Evolutionary conservation across 148 eudicot genomes (phyloP).

Genomic region (Chenopodium formosanum): DNA sequence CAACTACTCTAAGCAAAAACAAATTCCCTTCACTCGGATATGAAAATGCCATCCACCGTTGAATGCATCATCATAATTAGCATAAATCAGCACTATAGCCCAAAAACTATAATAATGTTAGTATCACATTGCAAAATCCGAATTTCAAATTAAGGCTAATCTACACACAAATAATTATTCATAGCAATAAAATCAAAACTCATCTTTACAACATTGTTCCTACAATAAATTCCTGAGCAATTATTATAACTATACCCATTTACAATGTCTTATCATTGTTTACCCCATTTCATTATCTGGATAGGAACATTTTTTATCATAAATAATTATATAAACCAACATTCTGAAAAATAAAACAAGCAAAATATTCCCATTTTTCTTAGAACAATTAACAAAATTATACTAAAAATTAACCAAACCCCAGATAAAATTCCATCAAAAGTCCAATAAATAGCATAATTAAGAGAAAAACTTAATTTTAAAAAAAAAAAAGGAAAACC

Average conservation of each 20-base stretch:
- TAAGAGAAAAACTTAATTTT: background rate
- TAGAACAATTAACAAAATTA: no score
- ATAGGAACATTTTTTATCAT: background rate
- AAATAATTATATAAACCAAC: background rate
- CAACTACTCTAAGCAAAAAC: background rate
- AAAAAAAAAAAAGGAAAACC: background rate
- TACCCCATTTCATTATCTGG: background rate
- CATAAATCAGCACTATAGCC: background rate
- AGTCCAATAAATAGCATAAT: background rate
- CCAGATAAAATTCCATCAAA: background rate
- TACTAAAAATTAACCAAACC: background rate
- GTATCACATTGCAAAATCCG: background rate
- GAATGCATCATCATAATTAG: background rate
- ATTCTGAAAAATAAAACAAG: background rate
- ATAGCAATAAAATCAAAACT: background rate
- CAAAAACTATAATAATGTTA: background rate
- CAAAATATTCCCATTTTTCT: background rate
- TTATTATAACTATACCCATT: no score
- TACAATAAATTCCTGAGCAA: no score
- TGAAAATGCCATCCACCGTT: background rate
- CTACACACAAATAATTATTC: background rate
- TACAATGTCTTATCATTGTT: background rate
- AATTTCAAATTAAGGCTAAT: background rate
- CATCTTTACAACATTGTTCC: background rate
- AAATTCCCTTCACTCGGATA: background rate